A percentile compares a stretch with the other conserved stretches of the same genome.
phyloP scores from a whole-genome alignment of 2,329 filamentous ascomycete genomes.

The Aspergillus intermedius region DNA sequence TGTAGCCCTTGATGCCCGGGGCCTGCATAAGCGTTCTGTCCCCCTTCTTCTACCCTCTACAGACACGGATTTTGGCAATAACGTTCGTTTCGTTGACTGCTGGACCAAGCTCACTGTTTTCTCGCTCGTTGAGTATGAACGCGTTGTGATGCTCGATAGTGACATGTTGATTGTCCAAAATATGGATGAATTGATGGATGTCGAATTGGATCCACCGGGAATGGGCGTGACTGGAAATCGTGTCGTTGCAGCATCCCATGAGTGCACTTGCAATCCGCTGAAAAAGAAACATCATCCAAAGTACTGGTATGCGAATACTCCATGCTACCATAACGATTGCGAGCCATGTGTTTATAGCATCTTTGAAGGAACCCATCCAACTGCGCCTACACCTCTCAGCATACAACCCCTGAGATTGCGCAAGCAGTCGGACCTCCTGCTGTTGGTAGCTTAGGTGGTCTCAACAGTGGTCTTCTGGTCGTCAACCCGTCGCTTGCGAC shows the following conservation, averaged over 20 bases:
- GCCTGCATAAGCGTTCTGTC: slow-evolving; percentile 64
- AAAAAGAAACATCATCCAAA: slow-evolving; percentile 70
- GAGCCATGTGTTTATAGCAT: not conserved
- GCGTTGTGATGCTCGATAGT: slow-evolving; percentile 77
- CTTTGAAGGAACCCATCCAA: slow-evolving; percentile 45
- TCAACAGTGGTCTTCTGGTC: slow-evolving; percentile 56
- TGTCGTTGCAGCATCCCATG: slow-evolving; percentile 77
- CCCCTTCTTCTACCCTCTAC: slow-evolving; percentile 63
- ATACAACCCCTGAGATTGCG: slow-evolving; percentile 44
- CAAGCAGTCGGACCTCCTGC: slow-evolving; percentile 47
- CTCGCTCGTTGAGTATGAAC: slow-evolving; percentile 65
- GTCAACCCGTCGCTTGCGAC: slow-evolving; percentile 50
- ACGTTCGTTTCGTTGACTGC: slow-evolving; percentile 81
- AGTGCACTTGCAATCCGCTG: slow-evolving; percentile 79
- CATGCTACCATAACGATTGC: slow-evolving; percentile 5
- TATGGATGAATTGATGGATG: slow-evolving; percentile 87
- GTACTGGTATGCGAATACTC: slow-evolving; percentile 50
- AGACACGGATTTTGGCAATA: slow-evolving; percentile 62
- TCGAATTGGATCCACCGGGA: slow-evolving; percentile 58
- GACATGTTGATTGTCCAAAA: slow-evolving; percentile 80
- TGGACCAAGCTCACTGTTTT: slow-evolving; percentile 84
- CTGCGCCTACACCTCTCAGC: slow-evolving; percentile 57
- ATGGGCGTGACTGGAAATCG: slow-evolving; percentile 45
- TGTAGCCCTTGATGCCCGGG: slow-evolving; percentile 60
- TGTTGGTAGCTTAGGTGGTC: slow-evolving; percentile 49